Evolutionary conservation across 2,329 filamentous ascomycete genomes (phyloP).

Genomic region (Fusarium chaquense): DNA sequence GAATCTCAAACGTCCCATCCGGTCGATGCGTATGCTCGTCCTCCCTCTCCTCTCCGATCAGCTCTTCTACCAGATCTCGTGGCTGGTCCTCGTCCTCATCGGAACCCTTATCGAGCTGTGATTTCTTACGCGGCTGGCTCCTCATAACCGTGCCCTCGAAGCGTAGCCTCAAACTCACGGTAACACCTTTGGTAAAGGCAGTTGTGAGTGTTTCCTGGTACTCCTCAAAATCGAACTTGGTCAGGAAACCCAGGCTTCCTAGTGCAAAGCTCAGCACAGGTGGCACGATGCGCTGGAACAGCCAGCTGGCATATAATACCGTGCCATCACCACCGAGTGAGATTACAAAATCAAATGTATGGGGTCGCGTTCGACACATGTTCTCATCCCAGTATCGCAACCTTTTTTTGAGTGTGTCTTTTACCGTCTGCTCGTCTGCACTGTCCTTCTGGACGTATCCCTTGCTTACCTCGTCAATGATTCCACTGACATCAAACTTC

Average conservation of each 20-base stretch:
- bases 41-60: constrained; percentile 87
- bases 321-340: constrained; percentile 97
- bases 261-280: constrained; percentile 92
- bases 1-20: constrained; percentile 86
- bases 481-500: constrained; percentile 77
- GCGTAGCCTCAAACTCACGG: constrained; percentile 85
- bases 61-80: constrained; percentile 86
- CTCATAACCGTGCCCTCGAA: constrained; percentile 97
- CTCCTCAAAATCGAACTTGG: constrained; percentile 91
- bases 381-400: constrained; percentile 86
- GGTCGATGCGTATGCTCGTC: constrained; percentile 87
- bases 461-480: constrained; percentile 71
- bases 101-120: constrained; percentile 39
- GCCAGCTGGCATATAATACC: constrained; percentile 94
- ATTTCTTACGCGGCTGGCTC: constrained; percentile 64
- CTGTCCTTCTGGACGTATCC: constrained; percentile 56
- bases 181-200: constrained; percentile 85
- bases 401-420: constrained; percentile 59
- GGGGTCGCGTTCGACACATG: constrained; percentile 81
- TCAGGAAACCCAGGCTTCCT: constrained; percentile 93
- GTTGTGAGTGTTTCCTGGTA: constrained; percentile 76
- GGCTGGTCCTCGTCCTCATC: constrained; percentile 55
- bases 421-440: constrained; percentile 51
- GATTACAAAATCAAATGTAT: constrained; percentile 93
- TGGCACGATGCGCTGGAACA: constrained; percentile 95